Conservation (phyloP, 2,329 filamentous ascomycete species). For the Claviceps paspali region DNA sequence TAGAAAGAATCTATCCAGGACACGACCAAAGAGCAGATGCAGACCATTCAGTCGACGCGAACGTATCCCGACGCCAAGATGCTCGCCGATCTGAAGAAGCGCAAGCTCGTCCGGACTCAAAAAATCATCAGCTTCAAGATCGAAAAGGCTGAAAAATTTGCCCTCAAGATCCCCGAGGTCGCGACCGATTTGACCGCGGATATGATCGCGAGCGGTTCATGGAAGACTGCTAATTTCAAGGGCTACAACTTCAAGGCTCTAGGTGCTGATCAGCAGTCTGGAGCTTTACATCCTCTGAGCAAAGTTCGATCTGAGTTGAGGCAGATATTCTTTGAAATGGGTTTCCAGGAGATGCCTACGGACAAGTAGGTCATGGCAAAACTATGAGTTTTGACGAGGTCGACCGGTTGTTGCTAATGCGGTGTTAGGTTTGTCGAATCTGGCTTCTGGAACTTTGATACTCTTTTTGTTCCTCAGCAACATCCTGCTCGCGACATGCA, state of each 20-base stretch:
- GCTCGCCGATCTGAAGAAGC: slow-evolving; percentile 72
- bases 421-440: slow-evolving; percentile 60
- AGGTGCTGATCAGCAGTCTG: slow-evolving; percentile 44
- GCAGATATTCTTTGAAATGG: slow-evolving; percentile 98
- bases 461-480: slow-evolving; percentile 88
- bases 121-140: slow-evolving; percentile 80
- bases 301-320: slow-evolving; percentile 94
- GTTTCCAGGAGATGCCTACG: slow-evolving; percentile 96
- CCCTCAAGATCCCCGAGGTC: slow-evolving; percentile 76
- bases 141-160: slow-evolving; percentile 74
- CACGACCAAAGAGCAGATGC: slow-evolving; percentile 59
- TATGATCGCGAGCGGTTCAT: slow-evolving; percentile 74
- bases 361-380: slow-evolving; percentile 32
- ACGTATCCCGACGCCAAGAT: slow-evolving; percentile 57
- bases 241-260: slow-evolving; percentile 60
- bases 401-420: background rate
- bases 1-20: slow-evolving; percentile 64
- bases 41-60: slow-evolving; percentile 53
- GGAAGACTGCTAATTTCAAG: slow-evolving; percentile 90
- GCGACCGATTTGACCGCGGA: slow-evolving; percentile 91
- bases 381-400: too few relatives aligned
- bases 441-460: slow-evolving; percentile 96
- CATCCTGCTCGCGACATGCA: slow-evolving; percentile 94
- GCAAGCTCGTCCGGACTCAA: slow-evolving; percentile 71
- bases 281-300: slow-evolving; percentile 58